These are phyloP conservation scores for Zelonia costaricensis DNA, from an alignment of 208 protist species.

Conservation along the genomic window DNA sequence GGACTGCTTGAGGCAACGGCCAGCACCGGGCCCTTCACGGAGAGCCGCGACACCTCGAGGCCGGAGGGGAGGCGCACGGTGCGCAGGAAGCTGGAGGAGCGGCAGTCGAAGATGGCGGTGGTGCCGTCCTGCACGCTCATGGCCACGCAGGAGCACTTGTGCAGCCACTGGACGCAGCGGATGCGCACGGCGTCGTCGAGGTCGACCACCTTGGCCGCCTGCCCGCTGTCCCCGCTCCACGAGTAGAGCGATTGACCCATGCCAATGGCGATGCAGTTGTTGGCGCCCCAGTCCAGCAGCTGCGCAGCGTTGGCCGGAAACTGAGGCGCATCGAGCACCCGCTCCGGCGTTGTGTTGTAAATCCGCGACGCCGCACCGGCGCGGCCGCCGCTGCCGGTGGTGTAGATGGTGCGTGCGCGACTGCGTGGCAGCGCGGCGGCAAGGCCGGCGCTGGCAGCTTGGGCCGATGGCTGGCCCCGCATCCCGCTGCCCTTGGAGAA, in stretches of 20 bases:
- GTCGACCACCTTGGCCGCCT: slow-evolving; percentile 57
- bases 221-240: slow-evolving; percentile 64
- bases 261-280: slow-evolving; percentile 84
- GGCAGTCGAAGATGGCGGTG: slow-evolving; percentile 74
- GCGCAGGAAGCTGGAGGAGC: slow-evolving; percentile 59
- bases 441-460: slow-evolving; percentile 5
- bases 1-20: slow-evolving; percentile 51
- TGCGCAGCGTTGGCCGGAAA: slow-evolving; percentile 58
- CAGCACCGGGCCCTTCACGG: slow-evolving; percentile 72
- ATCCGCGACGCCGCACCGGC: slow-evolving; percentile 24
- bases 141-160: slow-evolving; percentile 76
- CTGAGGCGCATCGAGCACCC: slow-evolving; percentile 79
- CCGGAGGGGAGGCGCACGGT: slow-evolving; percentile 46
- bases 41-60: slow-evolving; percentile 52
- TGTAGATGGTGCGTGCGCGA: slow-evolving; percentile 31
- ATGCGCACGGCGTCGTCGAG: slow-evolving; percentile 53
- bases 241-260: slow-evolving; percentile 73
- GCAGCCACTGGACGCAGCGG: slow-evolving; percentile 71
- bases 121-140: slow-evolving; percentile 59
- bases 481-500: slow-evolving; percentile 14
- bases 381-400: slow-evolving; percentile 15
- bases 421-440: slow-evolving; percentile 7
- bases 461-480: too few relatives aligned
- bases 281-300: slow-evolving; percentile 83
- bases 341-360: slow-evolving; percentile 72